phyloP scores from a whole-genome alignment of 331 rosid species.

The Saraca asoca region DNA sequence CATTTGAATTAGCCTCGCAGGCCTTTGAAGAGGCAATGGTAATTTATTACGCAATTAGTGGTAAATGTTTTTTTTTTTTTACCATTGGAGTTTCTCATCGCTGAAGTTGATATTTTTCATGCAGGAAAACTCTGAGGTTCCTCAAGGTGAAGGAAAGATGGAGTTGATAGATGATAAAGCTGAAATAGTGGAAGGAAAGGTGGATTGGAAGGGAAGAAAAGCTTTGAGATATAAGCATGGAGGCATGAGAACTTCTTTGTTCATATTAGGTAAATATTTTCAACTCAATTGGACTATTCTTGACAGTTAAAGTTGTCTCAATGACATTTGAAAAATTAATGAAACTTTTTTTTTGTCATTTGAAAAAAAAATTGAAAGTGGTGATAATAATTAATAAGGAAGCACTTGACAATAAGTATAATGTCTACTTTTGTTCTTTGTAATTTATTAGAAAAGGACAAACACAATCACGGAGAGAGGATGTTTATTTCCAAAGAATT shows the following conservation, averaged over 20 bases:
- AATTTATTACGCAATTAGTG: too few relatives aligned
- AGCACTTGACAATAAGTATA: too few relatives aligned
- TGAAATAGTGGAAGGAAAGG: conserved; percentile 61
- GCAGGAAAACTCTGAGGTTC: conserved; percentile 39
- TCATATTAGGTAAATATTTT: conserved; percentile 55
- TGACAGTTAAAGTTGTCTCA: too few relatives aligned
- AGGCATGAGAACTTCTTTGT: conserved; percentile 54
- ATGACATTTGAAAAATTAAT: too few relatives aligned
- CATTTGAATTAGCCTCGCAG: conserved; percentile 19
- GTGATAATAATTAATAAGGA: too few relatives aligned
- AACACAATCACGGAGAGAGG: too few relatives aligned
- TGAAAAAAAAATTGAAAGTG: too few relatives aligned
- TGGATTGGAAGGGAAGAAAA: conserved; percentile 89
- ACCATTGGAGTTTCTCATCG: background rate
- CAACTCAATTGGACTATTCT: background rate
- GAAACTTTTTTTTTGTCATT: too few relatives aligned
- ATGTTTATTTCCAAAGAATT: too few relatives aligned
- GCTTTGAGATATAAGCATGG: conserved; percentile 76
- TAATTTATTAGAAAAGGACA: too few relatives aligned
- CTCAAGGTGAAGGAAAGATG: conserved; percentile 5
- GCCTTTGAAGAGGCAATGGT: conserved; percentile 29
- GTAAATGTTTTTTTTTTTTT: background rate
- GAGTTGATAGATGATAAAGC: conserved; percentile 35
- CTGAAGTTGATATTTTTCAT: background rate
- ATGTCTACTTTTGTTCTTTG: too few relatives aligned